These are phyloP conservation scores for Gyromitra esculenta DNA, from an alignment of 2,329 filamentous ascomycete genomes.

Conservation along the genomic window DNA sequence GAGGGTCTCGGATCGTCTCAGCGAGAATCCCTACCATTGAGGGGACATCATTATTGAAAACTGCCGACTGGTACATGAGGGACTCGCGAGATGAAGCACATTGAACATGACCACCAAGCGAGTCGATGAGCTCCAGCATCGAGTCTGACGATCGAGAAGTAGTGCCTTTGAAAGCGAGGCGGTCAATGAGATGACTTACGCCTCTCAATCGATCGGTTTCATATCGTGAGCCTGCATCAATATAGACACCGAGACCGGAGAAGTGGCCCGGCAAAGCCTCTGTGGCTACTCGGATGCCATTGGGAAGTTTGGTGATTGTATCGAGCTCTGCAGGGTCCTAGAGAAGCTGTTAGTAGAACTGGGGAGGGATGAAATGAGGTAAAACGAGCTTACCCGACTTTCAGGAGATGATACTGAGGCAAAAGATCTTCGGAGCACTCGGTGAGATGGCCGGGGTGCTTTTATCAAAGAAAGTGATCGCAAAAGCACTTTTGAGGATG, in stretches of 20 bases:
- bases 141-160: conserved; percentile 76
- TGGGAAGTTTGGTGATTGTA: conserved; percentile 84
- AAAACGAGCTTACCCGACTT: conserved; percentile 31
- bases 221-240: conserved; percentile 94
- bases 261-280: conserved; percentile 95
- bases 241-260: conserved; percentile 91
- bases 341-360: conserved; percentile 1
- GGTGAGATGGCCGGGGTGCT: background rate
- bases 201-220: conserved; percentile 86
- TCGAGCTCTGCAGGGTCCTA: conserved; percentile 88
- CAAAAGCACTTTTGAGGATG: conserved; percentile 19
- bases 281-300: conserved; percentile 92
- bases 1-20: conserved; percentile 88
- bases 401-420: conserved; percentile 25
- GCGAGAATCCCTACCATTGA: conserved; percentile 84
- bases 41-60: conserved; percentile 92
- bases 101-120: conserved; percentile 92
- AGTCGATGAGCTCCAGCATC: conserved; percentile 88
- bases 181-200: conserved; percentile 94
- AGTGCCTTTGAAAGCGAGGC: conserved; percentile 89
- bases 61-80: conserved; percentile 98
- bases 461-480: conserved; percentile 22
- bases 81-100: conserved; percentile 95
- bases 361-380: background rate
- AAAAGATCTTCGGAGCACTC: conserved; percentile 20